phyloP scores from a whole-genome alignment of 371 early-diverging fungal genomes.

The Entomophthora muscae region DNA sequence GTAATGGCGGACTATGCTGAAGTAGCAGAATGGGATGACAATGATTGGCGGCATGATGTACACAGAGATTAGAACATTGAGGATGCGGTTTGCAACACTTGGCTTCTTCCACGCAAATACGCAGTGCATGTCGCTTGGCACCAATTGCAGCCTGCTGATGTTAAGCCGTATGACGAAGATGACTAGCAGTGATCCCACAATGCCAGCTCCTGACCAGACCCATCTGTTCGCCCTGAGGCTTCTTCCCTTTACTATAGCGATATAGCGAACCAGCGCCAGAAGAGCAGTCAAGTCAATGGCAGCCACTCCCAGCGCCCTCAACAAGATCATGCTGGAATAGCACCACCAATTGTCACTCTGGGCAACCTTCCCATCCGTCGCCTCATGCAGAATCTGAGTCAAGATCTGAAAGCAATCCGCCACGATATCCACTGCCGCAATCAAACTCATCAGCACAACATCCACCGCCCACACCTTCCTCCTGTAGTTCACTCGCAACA shows the following conservation, averaged over 20 bases:
- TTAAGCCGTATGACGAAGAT: not conserved
- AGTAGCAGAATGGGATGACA: not conserved
- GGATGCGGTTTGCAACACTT: not conserved
- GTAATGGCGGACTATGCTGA: not conserved
- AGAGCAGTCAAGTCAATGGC: not conserved
- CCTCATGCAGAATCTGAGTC: not conserved
- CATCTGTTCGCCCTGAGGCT: not conserved
- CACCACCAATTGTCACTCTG: not conserved
- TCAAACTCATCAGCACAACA: not conserved
- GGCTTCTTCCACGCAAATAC: not conserved
- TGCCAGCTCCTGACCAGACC: not conserved
- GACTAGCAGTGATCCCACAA: not conserved
- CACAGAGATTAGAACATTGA: not conserved
- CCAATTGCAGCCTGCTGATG: not conserved
- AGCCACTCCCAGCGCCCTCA: not conserved
- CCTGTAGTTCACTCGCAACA: not conserved
- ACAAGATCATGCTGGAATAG: not conserved
- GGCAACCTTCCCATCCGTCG: not conserved
- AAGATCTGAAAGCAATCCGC: not conserved
- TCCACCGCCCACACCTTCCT: not conserved
- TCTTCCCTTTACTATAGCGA: not conserved
- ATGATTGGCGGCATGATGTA: not conserved
- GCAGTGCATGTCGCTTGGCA: not conserved
- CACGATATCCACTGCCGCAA: not conserved
- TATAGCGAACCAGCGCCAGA: not conserved